These are phyloP conservation scores for Candida albicans DNA, from an alignment of 1,139 yeast species.

Conservation along the genomic window DNA sequence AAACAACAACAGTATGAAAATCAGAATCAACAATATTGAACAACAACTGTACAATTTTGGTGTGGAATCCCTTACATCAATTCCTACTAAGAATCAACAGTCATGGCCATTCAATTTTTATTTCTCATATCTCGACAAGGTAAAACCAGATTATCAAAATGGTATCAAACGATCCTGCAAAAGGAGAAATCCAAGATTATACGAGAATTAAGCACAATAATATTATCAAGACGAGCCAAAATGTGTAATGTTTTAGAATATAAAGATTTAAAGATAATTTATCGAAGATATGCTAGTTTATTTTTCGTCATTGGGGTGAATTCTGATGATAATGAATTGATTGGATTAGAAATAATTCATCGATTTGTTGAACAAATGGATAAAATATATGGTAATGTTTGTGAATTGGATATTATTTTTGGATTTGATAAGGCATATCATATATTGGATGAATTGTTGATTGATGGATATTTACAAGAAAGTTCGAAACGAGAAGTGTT, in stretches of 20 bases:
- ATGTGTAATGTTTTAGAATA: constrained; percentile 97
- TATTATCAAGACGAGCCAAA: constrained; percentile 81
- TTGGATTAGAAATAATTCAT: constrained; percentile 84
- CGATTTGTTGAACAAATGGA: constrained; percentile 97
- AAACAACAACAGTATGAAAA: neutral
- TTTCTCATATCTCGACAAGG: constrained; percentile 91
- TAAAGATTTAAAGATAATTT: constrained; percentile 82
- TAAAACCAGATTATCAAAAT: constrained; percentile 85
- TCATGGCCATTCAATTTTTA: constrained; percentile 74
- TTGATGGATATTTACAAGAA: constrained; percentile 83
- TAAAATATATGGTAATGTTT: constrained; percentile 92
- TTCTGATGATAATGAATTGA: constrained; percentile 80
- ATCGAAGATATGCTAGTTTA: constrained; percentile 88
- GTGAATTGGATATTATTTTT: constrained; percentile 90
- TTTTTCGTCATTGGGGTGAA: constrained; percentile 88
- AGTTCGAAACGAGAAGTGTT: constrained; percentile 79
- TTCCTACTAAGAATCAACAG: neutral
- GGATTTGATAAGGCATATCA: constrained; percentile 93
- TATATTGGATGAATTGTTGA: constrained; percentile 84
- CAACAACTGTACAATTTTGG: no score
- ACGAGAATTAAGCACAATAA: constrained; percentile 82
- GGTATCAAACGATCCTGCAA: constrained; percentile 82
- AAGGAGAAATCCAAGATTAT: constrained; percentile 83
- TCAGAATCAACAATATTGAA: neutral
- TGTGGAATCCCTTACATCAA: no score